A percentile compares a stretch with the other conserved stretches of the same genome.
Conservation (phyloP, 257 asterid species). For the Solanum clarkiae region DNA sequence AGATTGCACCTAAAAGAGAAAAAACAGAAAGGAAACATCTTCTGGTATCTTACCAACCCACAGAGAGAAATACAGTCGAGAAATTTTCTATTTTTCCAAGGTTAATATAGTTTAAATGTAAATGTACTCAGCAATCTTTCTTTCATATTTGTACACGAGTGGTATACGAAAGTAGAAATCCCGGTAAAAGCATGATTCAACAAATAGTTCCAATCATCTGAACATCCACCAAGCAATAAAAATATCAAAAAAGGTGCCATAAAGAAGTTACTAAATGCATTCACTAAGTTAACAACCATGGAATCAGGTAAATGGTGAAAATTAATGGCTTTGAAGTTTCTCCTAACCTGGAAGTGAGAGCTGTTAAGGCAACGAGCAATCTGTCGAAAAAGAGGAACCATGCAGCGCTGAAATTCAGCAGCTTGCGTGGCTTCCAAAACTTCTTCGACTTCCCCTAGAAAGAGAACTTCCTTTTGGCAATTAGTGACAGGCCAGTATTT, state of each 20-base stretch:
- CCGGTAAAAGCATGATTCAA: background rate
- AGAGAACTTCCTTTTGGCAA: conserved; percentile 76
- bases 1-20: background rate
- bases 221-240: background rate
- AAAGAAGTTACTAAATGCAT: background rate
- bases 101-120: background rate
- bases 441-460: conserved; percentile 73
- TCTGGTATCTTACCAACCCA: background rate
- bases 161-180: background rate
- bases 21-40: background rate
- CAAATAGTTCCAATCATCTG: background rate
- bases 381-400: conserved; percentile 71
- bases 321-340: background rate
- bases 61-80: background rate
- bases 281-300: background rate
- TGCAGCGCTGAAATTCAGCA: conserved; percentile 57
- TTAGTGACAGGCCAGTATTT: conserved; percentile 74
- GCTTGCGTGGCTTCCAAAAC: conserved; percentile 65
- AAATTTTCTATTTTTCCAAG: background rate
- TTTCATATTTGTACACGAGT: background rate
- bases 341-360: conserved; percentile 70
- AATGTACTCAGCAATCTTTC: background rate
- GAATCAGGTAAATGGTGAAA: background rate
- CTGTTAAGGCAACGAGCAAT: conserved; percentile 62
- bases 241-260: background rate